Evolutionary conservation across 495 filamentous ascomycete genomes (phyloP), one percentile per base, ranked within the genome.

Genomic region (Bryoglossum gracile): DNA sequence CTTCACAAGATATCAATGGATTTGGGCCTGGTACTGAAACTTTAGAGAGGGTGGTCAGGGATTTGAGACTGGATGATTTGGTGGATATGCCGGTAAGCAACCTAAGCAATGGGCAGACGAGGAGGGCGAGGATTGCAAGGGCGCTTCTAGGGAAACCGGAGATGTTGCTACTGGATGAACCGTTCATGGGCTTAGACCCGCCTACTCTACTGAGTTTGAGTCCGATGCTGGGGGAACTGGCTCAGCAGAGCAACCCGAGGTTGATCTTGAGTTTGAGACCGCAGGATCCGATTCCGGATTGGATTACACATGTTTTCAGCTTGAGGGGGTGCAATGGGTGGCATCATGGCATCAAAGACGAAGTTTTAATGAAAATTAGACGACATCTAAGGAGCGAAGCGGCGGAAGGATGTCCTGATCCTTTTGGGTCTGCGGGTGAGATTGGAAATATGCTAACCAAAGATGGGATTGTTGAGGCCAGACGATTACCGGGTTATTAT

Each of bases 181-280:
- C 92, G 11, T 96, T 98, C 62, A 95, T 98, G 87, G 92, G 92
- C 8, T 70, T 98, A 26, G 92, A 98, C 61, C 92, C 92, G 18
- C 76, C 80, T 17, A 89, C 88, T 2, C 72, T 83, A 8, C 68
- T 69, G 24, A 74, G 74, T 9, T 63, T 97, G 56, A 90, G 85
- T 17, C 67, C 68, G 2, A 68, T 96, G 32, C 73, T 96, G 6
- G 65, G 77, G 51, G 62, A 68, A 0, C 57, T 97, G 16, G 84
- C 84, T 2, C 66, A 75, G 48, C 75, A 74, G 42, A 73, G 67
- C 41, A 73, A 75, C 14, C 86, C 89, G 4, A 75, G 86, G 26
- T 66, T 96, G 16, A 68, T 97, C 11, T 62, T 96, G 24, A 83
- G 82, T 28, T 71, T 91, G 9, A 76, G 90, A 26, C 84, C 89